Evolutionary conservation across 1,284 basidiomycete species (phyloP).

Genomic region (Erythrobasidium hasegawianum): DNA sequence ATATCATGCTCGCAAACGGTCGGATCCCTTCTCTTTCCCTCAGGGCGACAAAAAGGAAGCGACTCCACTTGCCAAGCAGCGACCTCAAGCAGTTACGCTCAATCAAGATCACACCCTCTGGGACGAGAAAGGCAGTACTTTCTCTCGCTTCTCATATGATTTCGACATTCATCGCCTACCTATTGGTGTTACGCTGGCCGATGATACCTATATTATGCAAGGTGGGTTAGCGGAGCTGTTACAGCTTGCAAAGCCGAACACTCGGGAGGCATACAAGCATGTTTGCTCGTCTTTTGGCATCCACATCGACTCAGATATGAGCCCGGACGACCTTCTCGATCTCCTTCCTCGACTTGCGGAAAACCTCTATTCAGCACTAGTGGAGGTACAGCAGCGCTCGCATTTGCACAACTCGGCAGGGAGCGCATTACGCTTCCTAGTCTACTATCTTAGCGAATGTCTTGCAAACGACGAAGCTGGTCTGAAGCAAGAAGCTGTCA

Average conservation of each 20-base stretch:
- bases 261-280: conserved; percentile 1
- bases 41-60: background rate
- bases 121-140: conserved; percentile 35
- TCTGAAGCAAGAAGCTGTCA: background rate
- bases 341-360: conserved; percentile 55
- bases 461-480: background rate
- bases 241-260: conserved; percentile 47
- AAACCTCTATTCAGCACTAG: conserved; percentile 47
- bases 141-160: conserved; percentile 52
- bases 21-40: background rate
- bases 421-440: conserved; percentile 50
- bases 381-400: background rate
- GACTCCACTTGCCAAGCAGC: background rate
- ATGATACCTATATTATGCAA: conserved; percentile 57
- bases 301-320: conserved; percentile 52
- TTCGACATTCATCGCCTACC: conserved; percentile 56
- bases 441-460: conserved; percentile 51
- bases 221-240: conserved; percentile 60
- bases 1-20: background rate
- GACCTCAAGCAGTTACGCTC: background rate
- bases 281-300: conserved; percentile 34
- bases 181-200: conserved; percentile 56
- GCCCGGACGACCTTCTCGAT: conserved; percentile 50
- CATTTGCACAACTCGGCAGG: background rate
- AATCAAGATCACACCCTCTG: conserved; percentile 33